These are phyloP conservation scores for Aspergillus amoenus DNA, from an alignment of 2,329 filamentous ascomycete species.

Conservation along the genomic window DNA sequence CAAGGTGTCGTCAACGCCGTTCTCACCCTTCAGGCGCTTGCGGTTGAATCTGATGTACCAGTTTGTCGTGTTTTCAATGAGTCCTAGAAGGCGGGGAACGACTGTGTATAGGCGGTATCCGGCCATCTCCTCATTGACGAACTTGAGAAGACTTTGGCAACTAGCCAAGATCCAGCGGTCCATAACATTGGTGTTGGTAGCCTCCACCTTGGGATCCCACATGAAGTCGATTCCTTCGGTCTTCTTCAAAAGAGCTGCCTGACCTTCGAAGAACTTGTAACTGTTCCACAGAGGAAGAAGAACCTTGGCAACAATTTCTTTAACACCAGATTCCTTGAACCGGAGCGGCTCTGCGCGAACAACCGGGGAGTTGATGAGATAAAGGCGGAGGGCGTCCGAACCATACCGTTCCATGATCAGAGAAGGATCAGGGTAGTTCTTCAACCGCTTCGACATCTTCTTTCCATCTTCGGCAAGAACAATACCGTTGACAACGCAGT, in stretches of 20 bases:
- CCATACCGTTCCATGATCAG: constrained; percentile 85
- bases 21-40: constrained; percentile 84
- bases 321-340: constrained; percentile 90
- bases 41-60: constrained; percentile 98
- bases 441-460: constrained; percentile 97
- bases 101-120: constrained; percentile 85
- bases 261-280: constrained; percentile 93
- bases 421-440: constrained; percentile 90
- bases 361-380: constrained; percentile 94
- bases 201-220: constrained; percentile 74
- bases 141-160: constrained; percentile 85
- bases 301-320: constrained; percentile 91
- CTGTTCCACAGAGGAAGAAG: constrained; percentile 92
- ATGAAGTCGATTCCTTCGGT: constrained; percentile 71
- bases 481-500: constrained; percentile 94
- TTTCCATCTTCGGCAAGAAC: constrained; percentile 93
- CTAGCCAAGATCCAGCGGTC: constrained; percentile 93
- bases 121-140: constrained; percentile 89
- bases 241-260: constrained; percentile 84
- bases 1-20: constrained; percentile 78
- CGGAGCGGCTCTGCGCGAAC: constrained; percentile 86
- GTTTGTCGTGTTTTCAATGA: constrained; percentile 96
- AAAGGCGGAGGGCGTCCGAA: constrained; percentile 88
- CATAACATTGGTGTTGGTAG: constrained; percentile 85
- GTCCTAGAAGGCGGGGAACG: constrained; percentile 74